These are phyloP conservation scores for Mortierella hygrophila DNA, from an alignment of 192 early-diverging fungal species.

Conservation along the genomic window DNA sequence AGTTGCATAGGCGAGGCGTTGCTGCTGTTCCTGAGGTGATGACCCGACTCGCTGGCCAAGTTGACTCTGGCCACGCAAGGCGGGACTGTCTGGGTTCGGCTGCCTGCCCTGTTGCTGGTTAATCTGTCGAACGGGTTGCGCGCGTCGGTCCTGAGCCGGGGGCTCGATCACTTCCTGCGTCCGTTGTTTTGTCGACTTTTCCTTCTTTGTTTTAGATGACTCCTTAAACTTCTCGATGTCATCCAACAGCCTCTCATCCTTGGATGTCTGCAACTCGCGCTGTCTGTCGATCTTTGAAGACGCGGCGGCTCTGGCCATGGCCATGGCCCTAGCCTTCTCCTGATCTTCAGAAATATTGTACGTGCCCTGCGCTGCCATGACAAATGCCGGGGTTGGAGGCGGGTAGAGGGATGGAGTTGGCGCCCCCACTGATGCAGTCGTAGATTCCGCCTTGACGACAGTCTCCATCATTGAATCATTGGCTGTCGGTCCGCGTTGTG, in stretches of 20 bases:
- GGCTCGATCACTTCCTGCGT: slow-evolving; percentile 31
- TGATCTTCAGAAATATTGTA: slow-evolving; percentile 21
- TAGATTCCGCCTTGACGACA: neutral
- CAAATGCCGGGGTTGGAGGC: slow-evolving; percentile 9
- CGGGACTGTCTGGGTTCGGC: slow-evolving; percentile 9
- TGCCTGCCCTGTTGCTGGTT: slow-evolving; percentile 42
- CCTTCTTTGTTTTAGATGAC: slow-evolving; percentile 20
- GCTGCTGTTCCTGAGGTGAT: slow-evolving; percentile 35
- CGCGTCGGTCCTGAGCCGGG: slow-evolving; percentile 40
- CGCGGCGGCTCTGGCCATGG: slow-evolving; percentile 17
- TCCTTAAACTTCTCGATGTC: slow-evolving; percentile 42
- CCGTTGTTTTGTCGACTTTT: slow-evolving; percentile 27
- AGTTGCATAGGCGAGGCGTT: slow-evolving; percentile 21
- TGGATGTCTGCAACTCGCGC: slow-evolving; percentile 13
- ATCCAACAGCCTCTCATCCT: slow-evolving; percentile 20
- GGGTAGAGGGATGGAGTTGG: neutral
- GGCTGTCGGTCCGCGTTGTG: neutral
- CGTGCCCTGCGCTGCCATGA: slow-evolving; percentile 4
- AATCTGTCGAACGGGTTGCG: slow-evolving; percentile 43
- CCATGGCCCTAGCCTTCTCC: slow-evolving; percentile 21
- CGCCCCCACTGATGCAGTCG: neutral
- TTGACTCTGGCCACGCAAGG: slow-evolving; percentile 18
- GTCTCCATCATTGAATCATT: neutral
- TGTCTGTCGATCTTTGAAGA: slow-evolving; percentile 13
- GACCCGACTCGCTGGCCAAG: slow-evolving; percentile 15